Evolutionary conservation across 257 asterid genomes (phyloP).

Genomic region (Thymus mandschuricus): DNA sequence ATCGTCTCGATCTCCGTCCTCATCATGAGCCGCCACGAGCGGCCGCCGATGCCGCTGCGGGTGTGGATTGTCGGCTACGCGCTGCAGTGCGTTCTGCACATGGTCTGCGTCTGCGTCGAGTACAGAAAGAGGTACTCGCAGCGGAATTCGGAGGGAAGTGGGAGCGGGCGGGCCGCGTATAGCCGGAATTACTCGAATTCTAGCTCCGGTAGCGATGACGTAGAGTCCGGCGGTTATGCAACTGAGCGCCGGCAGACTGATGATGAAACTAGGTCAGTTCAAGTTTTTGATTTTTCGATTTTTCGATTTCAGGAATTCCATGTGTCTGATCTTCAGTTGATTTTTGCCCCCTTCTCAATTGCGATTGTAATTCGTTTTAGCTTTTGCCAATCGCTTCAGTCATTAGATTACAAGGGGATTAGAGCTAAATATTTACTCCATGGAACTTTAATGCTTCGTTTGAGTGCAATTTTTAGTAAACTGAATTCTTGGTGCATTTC

Average conservation of each 20-base stretch:
- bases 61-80: constrained; percentile 67
- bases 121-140: constrained; percentile 47
- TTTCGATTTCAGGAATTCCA: constrained; percentile 1
- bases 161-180: constrained; percentile 33
- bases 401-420: constrained; percentile 7
- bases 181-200: constrained; percentile 50
- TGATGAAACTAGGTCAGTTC: constrained; percentile 68
- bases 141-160: constrained; percentile 42
- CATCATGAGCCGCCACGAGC: constrained; percentile 50
- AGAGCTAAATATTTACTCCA: background rate
- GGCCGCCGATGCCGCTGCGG: constrained; percentile 62
- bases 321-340: background rate
- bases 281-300: background rate
- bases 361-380: background rate
- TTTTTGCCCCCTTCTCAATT: background rate
- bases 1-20: constrained; percentile 51
- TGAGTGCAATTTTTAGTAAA: background rate
- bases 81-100: constrained; percentile 62
- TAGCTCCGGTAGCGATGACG: constrained; percentile 78
- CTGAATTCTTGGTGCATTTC: background rate
- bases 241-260: constrained; percentile 52
- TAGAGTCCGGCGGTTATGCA: constrained; percentile 51
- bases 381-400: background rate
- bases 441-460: constrained; percentile 5
- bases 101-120: constrained; percentile 60